phyloP scores from a whole-genome alignment of 805 yeast species.

The Brettanomyces anomalus region DNA sequence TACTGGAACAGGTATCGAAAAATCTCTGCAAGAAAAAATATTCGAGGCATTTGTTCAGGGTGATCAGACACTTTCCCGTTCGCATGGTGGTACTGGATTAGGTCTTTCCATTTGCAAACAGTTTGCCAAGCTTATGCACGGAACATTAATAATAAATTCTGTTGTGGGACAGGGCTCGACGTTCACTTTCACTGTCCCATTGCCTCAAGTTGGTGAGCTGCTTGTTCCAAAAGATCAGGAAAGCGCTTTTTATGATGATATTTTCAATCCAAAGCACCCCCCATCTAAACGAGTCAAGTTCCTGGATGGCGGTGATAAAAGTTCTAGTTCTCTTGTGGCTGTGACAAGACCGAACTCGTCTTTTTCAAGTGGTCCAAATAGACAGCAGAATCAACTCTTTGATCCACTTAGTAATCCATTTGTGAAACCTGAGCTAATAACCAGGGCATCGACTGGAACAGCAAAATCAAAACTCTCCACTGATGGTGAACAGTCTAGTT shows the following conservation, averaged over 20 bases:
- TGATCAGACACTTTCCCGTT: constrained; percentile 84
- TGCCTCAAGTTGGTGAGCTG: constrained; percentile 56
- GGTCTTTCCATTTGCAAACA: constrained; percentile 88
- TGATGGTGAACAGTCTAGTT: background rate
- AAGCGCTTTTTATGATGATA: constrained; percentile 50
- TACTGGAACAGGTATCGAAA: constrained; percentile 92
- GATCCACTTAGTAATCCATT: constrained; percentile 8
- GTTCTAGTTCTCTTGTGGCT: background rate
- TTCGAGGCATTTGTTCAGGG: constrained; percentile 98
- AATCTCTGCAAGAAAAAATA: constrained; percentile 69
- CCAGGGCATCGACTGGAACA: constrained; percentile 44
- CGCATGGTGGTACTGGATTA: constrained; percentile 93
- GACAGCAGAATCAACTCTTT: background rate
- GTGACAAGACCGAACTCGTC: too few relatives aligned
- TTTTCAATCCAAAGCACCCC: constrained; percentile 48
- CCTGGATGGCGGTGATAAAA: constrained; percentile 6
- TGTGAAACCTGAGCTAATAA: constrained; percentile 36
- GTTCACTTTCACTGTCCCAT: constrained; percentile 72
- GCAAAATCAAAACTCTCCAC: constrained; percentile 21
- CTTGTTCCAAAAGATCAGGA: constrained; percentile 23
- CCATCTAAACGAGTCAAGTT: constrained; percentile 44
- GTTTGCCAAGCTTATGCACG: constrained; percentile 79
- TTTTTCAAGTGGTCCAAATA: too few relatives aligned
- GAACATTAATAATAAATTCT: constrained; percentile 68
- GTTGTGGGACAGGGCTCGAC: constrained; percentile 76